Percentiles rank a stretch among this genome's conserved stretches.
Conservation (phyloP, 805 yeast genomes). For the Starmerella ratchasimensis region DNA sequence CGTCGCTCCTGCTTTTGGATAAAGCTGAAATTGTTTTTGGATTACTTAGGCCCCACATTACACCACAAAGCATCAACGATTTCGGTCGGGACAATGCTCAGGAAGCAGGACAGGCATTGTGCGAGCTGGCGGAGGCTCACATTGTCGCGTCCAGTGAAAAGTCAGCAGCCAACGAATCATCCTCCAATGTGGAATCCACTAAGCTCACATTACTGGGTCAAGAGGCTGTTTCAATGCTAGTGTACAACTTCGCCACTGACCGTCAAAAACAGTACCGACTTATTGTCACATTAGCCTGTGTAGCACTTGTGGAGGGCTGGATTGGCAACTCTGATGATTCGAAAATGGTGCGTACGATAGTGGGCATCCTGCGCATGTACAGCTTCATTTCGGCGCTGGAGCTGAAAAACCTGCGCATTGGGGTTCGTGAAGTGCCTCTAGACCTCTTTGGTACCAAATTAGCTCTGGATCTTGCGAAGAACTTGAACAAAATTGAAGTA, state of each 20-base stretch:
- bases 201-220: slow-evolving; percentile 13
- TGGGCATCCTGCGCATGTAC: slow-evolving; percentile 6
- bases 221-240: slow-evolving; percentile 12
- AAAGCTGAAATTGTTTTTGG: slow-evolving; percentile 6
- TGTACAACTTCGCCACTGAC: slow-evolving; percentile 7
- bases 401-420: slow-evolving; percentile 2
- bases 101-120: slow-evolving; percentile 1
- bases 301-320: slow-evolving; percentile 20
- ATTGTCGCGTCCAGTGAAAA: slow-evolving; percentile 1
- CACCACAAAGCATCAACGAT: slow-evolving; percentile 7
- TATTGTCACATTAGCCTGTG: slow-evolving; percentile 5
- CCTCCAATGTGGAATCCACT: neutral
- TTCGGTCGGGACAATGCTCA: slow-evolving; percentile 4
- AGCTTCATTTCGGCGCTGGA: slow-evolving; percentile 6
- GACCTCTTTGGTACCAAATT: slow-evolving; percentile 5
- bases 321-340: slow-evolving; percentile 5
- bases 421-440: neutral
- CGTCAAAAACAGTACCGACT: slow-evolving; percentile 8
- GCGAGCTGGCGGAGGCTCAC: too few species aligned
- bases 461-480: slow-evolving; percentile 3
- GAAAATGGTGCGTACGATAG: slow-evolving; percentile 2
- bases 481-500: neutral
- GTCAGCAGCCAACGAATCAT: neutral
- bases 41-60: slow-evolving; percentile 3
- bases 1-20: slow-evolving; percentile 6